Evolutionary conservation across 2,329 filamentous ascomycete genomes (phyloP).

Genomic region (Penicillium griseofulvum): DNA sequence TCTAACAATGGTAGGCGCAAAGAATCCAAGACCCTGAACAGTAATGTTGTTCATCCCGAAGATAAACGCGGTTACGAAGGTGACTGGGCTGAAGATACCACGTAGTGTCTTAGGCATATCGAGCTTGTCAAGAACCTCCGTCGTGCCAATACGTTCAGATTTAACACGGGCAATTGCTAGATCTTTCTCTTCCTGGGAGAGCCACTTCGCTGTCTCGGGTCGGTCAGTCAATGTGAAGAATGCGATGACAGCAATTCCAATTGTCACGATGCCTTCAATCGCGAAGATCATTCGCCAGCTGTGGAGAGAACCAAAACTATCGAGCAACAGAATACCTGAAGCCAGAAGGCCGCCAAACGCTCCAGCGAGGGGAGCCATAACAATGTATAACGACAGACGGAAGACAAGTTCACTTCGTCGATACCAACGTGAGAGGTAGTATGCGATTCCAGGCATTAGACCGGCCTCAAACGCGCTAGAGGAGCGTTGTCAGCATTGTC

Average conservation of each 20-base stretch:
- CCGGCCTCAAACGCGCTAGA: conserved; percentile 64
- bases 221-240: conserved; percentile 67
- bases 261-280: conserved; percentile 67
- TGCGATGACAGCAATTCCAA: conserved; percentile 56
- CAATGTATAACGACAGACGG: conserved; percentile 65
- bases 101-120: conserved; percentile 58
- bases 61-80: conserved; percentile 55
- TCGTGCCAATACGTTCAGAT: conserved; percentile 63
- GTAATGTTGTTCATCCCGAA: conserved; percentile 68
- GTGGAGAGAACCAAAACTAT: conserved; percentile 55
- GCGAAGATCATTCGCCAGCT: conserved; percentile 70
- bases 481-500: not conserved
- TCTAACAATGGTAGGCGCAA: conserved; percentile 66
- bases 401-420: conserved; percentile 66
- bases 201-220: conserved; percentile 66
- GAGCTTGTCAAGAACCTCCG: conserved; percentile 63
- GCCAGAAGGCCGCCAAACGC: conserved; percentile 69
- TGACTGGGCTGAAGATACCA: conserved; percentile 65
- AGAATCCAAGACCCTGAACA: conserved; percentile 68
- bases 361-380: conserved; percentile 67
- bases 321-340: conserved; percentile 61
- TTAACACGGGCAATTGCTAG: conserved; percentile 66
- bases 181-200: conserved; percentile 63
- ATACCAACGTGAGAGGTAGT: conserved; percentile 72
- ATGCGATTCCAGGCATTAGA: conserved; percentile 71